Conservation (phyloP, 495 filamentous ascomycete genomes). For the Stereocaulon alpinum region DNA sequence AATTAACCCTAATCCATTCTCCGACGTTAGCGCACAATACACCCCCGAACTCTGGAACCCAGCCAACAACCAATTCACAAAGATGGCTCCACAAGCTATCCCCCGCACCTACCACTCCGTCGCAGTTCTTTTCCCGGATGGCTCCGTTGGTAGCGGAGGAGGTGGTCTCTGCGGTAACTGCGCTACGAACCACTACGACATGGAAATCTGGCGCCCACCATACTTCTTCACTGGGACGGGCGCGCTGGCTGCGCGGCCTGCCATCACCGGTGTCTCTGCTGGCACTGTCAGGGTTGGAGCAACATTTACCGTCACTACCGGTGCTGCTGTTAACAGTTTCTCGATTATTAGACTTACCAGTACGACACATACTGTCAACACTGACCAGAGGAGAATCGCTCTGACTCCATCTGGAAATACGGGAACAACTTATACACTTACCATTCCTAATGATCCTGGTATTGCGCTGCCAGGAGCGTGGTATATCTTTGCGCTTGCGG, state of each 20-base stretch:
- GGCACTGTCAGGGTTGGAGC: conserved; percentile 24
- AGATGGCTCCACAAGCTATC: conserved; percentile 28
- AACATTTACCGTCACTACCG: conserved; percentile 31
- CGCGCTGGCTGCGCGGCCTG: conserved; percentile 29
- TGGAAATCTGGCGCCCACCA: conserved; percentile 37
- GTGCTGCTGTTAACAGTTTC: conserved; percentile 17
- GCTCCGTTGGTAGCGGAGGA: conserved; percentile 39
- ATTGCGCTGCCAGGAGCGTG: conserved; percentile 39
- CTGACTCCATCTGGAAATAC: conserved; percentile 18
- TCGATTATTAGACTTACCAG: conserved; percentile 27
- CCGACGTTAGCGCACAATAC: conserved; percentile 30
- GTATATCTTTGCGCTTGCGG: conserved; percentile 40
- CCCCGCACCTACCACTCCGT: conserved; percentile 42
- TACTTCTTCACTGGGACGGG: conserved; percentile 39
- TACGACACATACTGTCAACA: conserved; percentile 42
- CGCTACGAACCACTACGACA: conserved; percentile 40
- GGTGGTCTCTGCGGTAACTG: conserved; percentile 42
- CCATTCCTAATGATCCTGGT: conserved; percentile 34
- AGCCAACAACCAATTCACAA: conserved; percentile 29
- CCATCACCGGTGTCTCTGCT: conserved; percentile 25
- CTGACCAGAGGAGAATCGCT: conserved; percentile 37
- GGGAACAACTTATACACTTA: conserved; percentile 21
- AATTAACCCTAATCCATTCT: conserved; percentile 32
- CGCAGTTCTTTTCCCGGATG: conserved; percentile 40
- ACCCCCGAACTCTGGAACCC: conserved; percentile 38